Base-by-base conservation (phyloP, 140 eudicot genomes). In the Oenanthe javanica region DNA sequence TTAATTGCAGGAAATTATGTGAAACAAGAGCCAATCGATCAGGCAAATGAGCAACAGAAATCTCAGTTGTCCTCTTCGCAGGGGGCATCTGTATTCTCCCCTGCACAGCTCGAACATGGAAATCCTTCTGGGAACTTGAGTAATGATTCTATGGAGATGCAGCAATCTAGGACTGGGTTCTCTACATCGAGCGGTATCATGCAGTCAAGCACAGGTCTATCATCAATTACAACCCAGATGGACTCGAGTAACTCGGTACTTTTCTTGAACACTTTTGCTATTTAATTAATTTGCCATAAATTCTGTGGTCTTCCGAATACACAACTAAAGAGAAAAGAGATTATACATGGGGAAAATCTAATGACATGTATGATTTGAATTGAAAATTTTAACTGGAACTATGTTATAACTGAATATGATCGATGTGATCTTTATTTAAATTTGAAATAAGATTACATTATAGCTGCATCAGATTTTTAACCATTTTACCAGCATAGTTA, bases 1-100 rank as follows among this genome's bases (percentile, higher is more conserved):
- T 19, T 74, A 51, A 79, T 93, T 79, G 75, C 93, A 64, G 83
- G 85, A 86, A 72, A 81, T 23, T 88, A 87, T 84, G 94, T 86
- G 23, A 90, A 94, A 81, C 93, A 84, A 79, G 98, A 92, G 72
- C 87, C 87, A 66, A 15, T 77, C 61, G 97, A 92, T 84, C 98
- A 86, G 79, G 77, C 90, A 74, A 87, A 77, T 87, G 96, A 94
- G 55, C 89, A 91, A 40, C 90, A 84, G 61, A 92, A 84, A 86
- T 81, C 89, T 73, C 89, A 79, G 82, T 23, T 85, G 69, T 81
- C 89, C 75, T 49, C 93, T 49, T 78, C 86, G 19, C 93, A 88
- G 59, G 91, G 91, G 9, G 36, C 78, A 77, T 76, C 93, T 77
- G 87, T 92, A 52, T 82, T 87, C 75, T 75, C 91, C 27, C 54